Evolutionary conservation across 2,329 filamentous ascomycete species (phyloP).

Genomic region (Albophoma yamanashiensis): DNA sequence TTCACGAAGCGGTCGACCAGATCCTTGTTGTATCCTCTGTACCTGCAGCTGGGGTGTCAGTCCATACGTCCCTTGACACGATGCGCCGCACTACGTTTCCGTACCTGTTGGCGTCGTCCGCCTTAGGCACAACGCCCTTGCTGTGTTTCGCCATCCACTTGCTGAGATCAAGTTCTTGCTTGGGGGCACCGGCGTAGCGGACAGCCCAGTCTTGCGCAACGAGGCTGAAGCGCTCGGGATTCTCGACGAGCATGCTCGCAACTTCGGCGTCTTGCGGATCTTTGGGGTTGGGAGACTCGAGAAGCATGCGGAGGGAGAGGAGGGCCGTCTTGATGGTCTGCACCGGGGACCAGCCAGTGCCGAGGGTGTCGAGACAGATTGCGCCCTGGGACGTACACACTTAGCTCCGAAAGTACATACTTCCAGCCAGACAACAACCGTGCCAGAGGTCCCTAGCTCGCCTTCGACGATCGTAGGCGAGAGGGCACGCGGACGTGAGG

Average conservation of each 20-base stretch:
- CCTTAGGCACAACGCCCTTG: constrained; percentile 19
- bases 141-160: constrained; percentile 38
- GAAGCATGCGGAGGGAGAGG: constrained; percentile 83
- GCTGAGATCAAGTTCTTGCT: constrained; percentile 23
- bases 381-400: constrained; percentile 55
- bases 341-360: constrained; percentile 86
- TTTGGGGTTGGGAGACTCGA: constrained; percentile 88
- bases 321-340: constrained; percentile 93
- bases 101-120: constrained; percentile 18
- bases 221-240: constrained; percentile 67
- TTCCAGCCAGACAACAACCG: neutral
- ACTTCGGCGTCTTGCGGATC: constrained; percentile 97
- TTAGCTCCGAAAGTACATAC: neutral
- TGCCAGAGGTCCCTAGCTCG: neutral
- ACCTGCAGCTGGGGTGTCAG: constrained; percentile 38
- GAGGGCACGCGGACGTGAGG: neutral
- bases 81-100: neutral
- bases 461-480: neutral
- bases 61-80: neutral
- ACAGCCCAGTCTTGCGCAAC: constrained; percentile 89
- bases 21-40: constrained; percentile 77
- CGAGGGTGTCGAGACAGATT: constrained; percentile 91
- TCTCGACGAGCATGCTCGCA: constrained; percentile 74
- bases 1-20: constrained; percentile 73
- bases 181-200: constrained; percentile 66